These are phyloP conservation scores for Fusarium longipes DNA, from an alignment of 2,329 filamentous ascomycete species.

Conservation along the genomic window DNA sequence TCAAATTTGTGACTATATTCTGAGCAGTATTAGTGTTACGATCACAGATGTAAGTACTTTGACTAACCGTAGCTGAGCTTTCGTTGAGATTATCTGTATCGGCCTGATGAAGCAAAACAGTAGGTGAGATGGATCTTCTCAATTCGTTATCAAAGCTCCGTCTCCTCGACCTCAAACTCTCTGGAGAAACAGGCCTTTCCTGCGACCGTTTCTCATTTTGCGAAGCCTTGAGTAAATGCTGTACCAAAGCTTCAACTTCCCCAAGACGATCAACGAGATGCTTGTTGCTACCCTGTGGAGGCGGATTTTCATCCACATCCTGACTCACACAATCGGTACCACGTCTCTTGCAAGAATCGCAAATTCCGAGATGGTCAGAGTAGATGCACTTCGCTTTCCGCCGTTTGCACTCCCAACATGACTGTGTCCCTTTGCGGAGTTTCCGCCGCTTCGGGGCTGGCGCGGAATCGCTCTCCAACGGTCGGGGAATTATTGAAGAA, in stretches of 20 bases:
- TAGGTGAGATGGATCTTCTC: background rate
- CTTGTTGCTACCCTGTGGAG: slow-evolving; percentile 24
- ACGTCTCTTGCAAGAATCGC: slow-evolving; percentile 59
- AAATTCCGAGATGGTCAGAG: slow-evolving; percentile 52
- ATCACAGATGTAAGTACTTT: accelerated
- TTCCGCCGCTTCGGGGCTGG: slow-evolving; percentile 39
- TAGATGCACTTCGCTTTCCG: slow-evolving; percentile 65
- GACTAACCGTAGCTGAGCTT: background rate
- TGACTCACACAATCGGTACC: slow-evolving; percentile 60
- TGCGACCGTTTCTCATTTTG: background rate
- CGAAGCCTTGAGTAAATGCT: slow-evolving; percentile 41
- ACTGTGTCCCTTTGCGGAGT: slow-evolving; percentile 66
- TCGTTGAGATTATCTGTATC: too few relatives aligned
- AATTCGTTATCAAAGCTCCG: background rate
- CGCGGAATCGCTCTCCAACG: background rate
- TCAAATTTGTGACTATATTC: background rate
- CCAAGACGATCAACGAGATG: slow-evolving; percentile 48
- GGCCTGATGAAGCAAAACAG: background rate
- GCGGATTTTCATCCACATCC: slow-evolving; percentile 54
- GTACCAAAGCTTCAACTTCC: slow-evolving; percentile 53
- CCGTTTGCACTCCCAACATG: slow-evolving; percentile 69
- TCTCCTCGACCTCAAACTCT: background rate
- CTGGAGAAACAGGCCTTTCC: background rate
- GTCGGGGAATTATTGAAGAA: background rate
- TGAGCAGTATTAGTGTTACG: background rate